Percentiles rank a stretch among this genome's conserved stretches.
Evolutionary conservation across 805 yeast species (phyloP).

Genomic region (Metschnikowia drakensbergensis): DNA sequence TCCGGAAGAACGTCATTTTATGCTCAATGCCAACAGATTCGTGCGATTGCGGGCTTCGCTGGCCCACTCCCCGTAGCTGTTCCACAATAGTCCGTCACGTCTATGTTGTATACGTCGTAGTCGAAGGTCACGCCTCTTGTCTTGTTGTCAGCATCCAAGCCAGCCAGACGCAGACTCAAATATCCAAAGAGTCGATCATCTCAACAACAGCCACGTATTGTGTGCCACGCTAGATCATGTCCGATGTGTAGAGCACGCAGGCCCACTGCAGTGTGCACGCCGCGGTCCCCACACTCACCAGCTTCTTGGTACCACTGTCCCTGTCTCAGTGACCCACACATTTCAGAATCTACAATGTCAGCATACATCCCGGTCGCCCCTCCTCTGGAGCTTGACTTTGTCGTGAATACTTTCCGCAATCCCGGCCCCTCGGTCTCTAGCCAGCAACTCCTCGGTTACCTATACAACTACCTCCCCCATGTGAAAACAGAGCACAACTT

Average conservation of each 20-base stretch:
- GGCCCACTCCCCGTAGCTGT: too few species aligned
- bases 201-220: too few species aligned
- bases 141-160: too few species aligned
- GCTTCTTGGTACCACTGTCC: background rate
- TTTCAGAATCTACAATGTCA: background rate
- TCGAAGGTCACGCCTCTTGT: too few species aligned
- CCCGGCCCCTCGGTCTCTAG: conserved; percentile 34
- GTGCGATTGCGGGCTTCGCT: too few species aligned
- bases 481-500: conserved; percentile 47
- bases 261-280: background rate
- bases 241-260: background rate
- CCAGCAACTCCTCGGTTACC: conserved; percentile 39
- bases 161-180: too few species aligned
- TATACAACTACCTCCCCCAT: conserved; percentile 50
- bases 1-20: too few species aligned
- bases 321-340: background rate
- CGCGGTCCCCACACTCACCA: background rate
- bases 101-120: too few species aligned
- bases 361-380: background rate
- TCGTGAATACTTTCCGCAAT: conserved; percentile 41
- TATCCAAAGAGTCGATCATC: too few species aligned
- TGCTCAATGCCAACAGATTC: too few species aligned
- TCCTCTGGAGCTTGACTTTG: conserved; percentile 46
- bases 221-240: too few species aligned
- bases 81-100: too few species aligned